Conservation (phyloP, 345 rosid genomes). For the Eucalyptus curtisii region DNA sequence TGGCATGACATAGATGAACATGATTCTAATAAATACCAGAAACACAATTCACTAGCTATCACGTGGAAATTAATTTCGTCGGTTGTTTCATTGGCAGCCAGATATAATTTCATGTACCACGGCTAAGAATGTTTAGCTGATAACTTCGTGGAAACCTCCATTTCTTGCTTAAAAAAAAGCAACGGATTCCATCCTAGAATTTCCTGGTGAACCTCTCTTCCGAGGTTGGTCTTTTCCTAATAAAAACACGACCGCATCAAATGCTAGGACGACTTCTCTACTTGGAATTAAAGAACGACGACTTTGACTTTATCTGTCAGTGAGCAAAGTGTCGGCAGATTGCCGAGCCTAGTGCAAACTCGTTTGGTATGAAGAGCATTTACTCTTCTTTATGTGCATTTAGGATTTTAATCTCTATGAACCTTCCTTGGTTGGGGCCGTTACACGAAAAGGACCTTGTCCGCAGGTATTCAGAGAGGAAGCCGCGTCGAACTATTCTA, state of each 20-base stretch:
- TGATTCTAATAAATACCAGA: background rate
- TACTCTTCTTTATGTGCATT: background rate
- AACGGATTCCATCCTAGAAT: background rate
- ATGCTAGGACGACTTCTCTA: background rate
- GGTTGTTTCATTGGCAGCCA: background rate
- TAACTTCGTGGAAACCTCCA: background rate
- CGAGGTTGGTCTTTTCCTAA: background rate
- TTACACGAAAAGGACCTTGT: background rate
- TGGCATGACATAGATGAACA: background rate
- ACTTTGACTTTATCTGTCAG: background rate
- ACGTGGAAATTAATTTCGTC: background rate
- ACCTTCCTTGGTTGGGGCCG: background rate
- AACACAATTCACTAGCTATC: background rate
- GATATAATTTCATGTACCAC: background rate
- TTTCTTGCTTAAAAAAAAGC: background rate
- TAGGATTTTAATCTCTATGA: background rate
- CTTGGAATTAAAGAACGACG: background rate
- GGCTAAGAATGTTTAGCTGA: background rate
- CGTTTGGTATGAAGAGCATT: background rate
- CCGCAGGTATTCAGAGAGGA: background rate
- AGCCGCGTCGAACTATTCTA: background rate
- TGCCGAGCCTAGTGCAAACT: background rate
- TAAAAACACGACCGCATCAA: background rate
- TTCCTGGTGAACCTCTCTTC: background rate
- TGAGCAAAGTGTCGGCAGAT: background rate